Evolutionary conservation across 768 basidiomycete species (phyloP).

Genomic region (Tylopilus subfusipes): DNA sequence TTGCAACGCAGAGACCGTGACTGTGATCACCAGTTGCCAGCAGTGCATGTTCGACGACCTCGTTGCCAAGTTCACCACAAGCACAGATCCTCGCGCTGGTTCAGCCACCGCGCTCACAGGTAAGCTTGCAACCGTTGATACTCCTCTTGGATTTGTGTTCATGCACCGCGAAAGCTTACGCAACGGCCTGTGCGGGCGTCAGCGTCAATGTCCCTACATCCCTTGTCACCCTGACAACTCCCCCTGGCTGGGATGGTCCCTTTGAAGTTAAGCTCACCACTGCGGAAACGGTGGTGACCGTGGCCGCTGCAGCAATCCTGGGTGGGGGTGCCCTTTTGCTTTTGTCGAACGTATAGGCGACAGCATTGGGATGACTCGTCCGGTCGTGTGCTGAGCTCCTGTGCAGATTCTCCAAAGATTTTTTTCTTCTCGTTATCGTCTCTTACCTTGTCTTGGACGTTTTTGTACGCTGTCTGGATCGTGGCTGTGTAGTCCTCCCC

Average conservation of each 20-base stretch:
- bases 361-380: not conserved
- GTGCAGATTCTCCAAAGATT: not conserved
- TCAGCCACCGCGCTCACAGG: conserved; percentile 56
- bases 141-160: conserved; percentile 5
- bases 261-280: conserved; percentile 44
- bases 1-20: conserved; percentile 44
- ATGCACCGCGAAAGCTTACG: conserved; percentile 45
- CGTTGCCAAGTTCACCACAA: conserved; percentile 45
- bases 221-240: conserved; percentile 42
- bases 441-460: not conserved
- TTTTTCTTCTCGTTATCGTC: not conserved
- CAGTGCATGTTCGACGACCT: conserved; percentile 63
- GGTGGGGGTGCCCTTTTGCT: conserved; percentile 48
- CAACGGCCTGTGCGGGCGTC: conserved; percentile 40
- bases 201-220: conserved; percentile 40
- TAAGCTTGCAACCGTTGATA: conserved; percentile 26
- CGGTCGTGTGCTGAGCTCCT: not conserved
- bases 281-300: conserved; percentile 42
- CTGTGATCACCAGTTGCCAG: conserved; percentile 50
- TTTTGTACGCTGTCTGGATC: not conserved
- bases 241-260: conserved; percentile 61
- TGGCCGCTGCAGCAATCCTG: conserved; percentile 43
- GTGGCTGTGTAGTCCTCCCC: conserved; percentile 17
- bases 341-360: conserved; percentile 48
- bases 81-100: conserved; percentile 53